Evolutionary conservation across 2,329 filamentous ascomycete species (phyloP).

Genomic region (Neopestalotiopsis sp.): DNA sequence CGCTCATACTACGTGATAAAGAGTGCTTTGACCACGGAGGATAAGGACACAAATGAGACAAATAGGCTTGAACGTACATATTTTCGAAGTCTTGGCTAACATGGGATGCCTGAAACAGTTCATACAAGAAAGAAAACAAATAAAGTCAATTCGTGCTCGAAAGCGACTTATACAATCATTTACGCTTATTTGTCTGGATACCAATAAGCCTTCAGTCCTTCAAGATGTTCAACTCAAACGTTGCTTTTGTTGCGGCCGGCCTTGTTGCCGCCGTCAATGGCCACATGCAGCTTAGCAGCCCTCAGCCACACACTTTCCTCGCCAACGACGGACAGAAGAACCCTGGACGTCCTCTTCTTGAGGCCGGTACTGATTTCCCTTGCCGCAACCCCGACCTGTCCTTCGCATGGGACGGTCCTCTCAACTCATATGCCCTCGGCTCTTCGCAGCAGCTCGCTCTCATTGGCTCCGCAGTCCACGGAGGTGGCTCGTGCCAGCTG

Average conservation of each 20-base stretch:
- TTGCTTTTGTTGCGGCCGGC: constrained; percentile 55
- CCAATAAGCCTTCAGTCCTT: constrained; percentile 43
- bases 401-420: constrained; percentile 50
- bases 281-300: constrained; percentile 77
- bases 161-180: constrained; percentile 1
- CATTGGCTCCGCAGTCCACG: constrained; percentile 77
- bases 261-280: constrained; percentile 65
- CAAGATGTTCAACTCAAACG: constrained; percentile 57
- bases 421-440: constrained; percentile 63
- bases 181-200: constrained; percentile 45
- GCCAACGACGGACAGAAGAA: constrained; percentile 53
- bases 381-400: constrained; percentile 71
- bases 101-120: background rate
- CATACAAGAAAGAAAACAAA: constrained; percentile 10
- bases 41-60: background rate
- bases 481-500: constrained; percentile 91
- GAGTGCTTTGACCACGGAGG: background rate
- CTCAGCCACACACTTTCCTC: constrained; percentile 63
- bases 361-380: constrained; percentile 73
- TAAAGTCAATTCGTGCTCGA: background rate
- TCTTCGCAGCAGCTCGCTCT: constrained; percentile 67
- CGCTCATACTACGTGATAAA: background rate
- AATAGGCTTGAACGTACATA: background rate
- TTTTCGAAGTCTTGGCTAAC: constrained; percentile 18
- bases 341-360: constrained; percentile 58